Base-by-base conservation (phyloP, 2,329 filamentous ascomycete genomes). In the Cercospora sojina region DNA sequence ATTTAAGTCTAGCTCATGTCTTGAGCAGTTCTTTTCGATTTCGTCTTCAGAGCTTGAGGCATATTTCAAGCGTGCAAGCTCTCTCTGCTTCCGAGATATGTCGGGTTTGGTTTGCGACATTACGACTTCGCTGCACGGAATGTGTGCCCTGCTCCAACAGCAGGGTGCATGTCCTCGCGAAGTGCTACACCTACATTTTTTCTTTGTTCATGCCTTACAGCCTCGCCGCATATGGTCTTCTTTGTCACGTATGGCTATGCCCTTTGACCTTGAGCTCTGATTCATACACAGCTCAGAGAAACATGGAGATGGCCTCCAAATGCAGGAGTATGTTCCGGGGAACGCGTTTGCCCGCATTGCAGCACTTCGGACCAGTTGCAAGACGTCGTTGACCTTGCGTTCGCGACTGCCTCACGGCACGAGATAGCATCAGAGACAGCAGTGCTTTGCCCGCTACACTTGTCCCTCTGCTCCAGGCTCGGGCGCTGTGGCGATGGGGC, bases 31-130 rank as follows among this genome's bases (percentile, higher is more conserved):
- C 12, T n/a, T 27, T 1, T 41, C 43, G 9, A 27, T 47, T 9
- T 55, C 59, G 5, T 43, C 57, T 25, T 59, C 57, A 27, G 57
- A 59, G 20, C 59, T 55, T n/a, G 59, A 62, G 29, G 27, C 43
- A 51, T 61, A 61, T 31, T 51, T 61, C n/a, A 3, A 20, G 5
- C 25, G 16, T 7, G 43, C 43, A 1, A 51, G 23, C 3, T 60
- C 58, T 27, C 38, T 60, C 27, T 49, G 58, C 38, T 31, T 60
- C 10, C 29, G 27, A 32, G 35, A 59, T 7, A 41, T 41, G 2
- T 59, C 32, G 18, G 32, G 18, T 1, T 25, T 41, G 20, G 1
- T 9, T 3, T n/a, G 8, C 20, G 56, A 38, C 31, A 25, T 38
- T 3, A 32, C 13, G 31, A 9, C 18, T 16, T 6, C 16, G 1